Base-by-base conservation (phyloP, 345 rosid species). In the Populus alba region DNA sequence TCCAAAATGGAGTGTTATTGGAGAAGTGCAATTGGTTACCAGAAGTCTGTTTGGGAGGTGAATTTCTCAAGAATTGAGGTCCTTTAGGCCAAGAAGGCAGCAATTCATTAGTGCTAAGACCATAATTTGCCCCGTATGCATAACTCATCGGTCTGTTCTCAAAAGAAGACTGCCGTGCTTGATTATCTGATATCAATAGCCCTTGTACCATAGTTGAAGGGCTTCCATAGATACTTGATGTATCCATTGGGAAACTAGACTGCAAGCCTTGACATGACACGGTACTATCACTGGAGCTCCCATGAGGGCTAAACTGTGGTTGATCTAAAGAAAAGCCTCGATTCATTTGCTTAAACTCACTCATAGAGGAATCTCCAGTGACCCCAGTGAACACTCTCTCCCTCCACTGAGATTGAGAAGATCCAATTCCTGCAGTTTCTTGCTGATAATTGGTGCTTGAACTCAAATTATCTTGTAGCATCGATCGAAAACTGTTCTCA, bases 1-100 rank as follows among this genome's bases (percentile, higher is more conserved):
- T 92, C 99, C 99, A 96, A 77, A 91, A 94, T 22, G 95, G 90
- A 6, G 97, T 90, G 84, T 96, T 94, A 79, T 96, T 96, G 72
- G 99, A 94, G 83, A 96, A 92, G 35, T 91, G 92, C 81, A 94
- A 82, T 71, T 91, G 97, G 66, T 76, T 83, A 6, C 86, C 85
- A 17, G 83, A 78, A 20, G 85, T 59, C 61, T 86, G 91, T 80
- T 90, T 90, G 9, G 90, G 95, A 0, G 98, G 90, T 2, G 97
- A 88, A 71, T 77, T 81, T 79, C 96, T 87, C 67, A 90, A 59
- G 88, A 93, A 90, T 27, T 80, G 89, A 41, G 93, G 88, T 45
- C 81, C 87, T 79, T 87, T 90, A 15, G 88, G 80, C 98, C 94
- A 93, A 71, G 89, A 77, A 67, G 94, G 84, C 72, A 89, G 45